Percentiles rank a stretch among this genome's conserved stretches.
phyloP scores from a whole-genome alignment of 164 flowering plant genomes.

The Taxillus chinensis region DNA sequence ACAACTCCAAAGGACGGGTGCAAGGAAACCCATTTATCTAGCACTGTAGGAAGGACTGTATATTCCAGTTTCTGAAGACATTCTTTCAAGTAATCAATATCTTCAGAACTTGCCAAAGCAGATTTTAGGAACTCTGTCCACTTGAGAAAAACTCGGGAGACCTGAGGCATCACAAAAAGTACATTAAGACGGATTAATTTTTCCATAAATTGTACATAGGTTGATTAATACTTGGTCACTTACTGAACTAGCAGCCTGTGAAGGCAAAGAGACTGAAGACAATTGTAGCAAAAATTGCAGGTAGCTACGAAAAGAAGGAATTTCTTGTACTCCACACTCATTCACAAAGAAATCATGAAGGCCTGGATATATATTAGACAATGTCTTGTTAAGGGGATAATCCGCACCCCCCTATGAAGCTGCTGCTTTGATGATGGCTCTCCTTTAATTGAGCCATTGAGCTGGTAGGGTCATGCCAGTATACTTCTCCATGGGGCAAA shows the following conservation, averaged over 20 bases:
- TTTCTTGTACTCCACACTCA: constrained; percentile 57
- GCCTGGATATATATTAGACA: constrained; percentile 55
- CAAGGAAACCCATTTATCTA: constrained; percentile 86
- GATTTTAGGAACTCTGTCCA: constrained; percentile 68
- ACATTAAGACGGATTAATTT: neutral
- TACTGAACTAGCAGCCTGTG: constrained; percentile 57
- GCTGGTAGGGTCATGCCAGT: constrained; percentile 79
- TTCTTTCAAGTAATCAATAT: constrained; percentile 45
- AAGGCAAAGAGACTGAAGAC: constrained; percentile 52
- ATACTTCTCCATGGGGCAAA: constrained; percentile 53
- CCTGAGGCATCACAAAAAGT: constrained; percentile 33
- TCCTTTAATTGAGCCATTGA: constrained; percentile 29
- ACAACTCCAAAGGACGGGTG: constrained; percentile 70
- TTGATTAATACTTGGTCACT: constrained; percentile 18
- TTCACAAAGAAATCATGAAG: constrained; percentile 75
- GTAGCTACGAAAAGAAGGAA: constrained; percentile 48
- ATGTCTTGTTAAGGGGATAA: constrained; percentile 25
- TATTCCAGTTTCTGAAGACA: constrained; percentile 37
- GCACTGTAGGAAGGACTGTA: constrained; percentile 61
- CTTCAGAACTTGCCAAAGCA: constrained; percentile 42
- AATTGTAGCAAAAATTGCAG: constrained; percentile 54
- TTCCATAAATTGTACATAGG: no score
- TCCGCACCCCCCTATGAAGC: constrained; percentile 5
- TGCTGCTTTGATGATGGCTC: constrained; percentile 13
- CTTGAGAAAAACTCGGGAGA: constrained; percentile 48